These are phyloP conservation scores for Leccinum subtestaceum DNA, from an alignment of 768 basidiomycete genomes.

Conservation along the genomic window DNA sequence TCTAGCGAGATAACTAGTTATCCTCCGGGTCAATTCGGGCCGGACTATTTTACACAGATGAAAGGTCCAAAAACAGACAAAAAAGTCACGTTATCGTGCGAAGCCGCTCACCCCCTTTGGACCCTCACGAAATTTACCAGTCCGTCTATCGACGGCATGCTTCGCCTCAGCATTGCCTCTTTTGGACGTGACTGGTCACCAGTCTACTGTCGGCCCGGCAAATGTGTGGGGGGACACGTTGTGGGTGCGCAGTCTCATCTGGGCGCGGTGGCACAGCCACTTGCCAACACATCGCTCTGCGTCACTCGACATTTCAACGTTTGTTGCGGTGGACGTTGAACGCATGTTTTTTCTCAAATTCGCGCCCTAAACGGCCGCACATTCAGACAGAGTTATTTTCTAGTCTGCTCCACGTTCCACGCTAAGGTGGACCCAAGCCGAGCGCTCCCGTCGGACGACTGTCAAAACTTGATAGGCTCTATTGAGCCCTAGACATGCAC, in stretches of 20 bases:
- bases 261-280: slow-evolving; percentile 14
- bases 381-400: too few species aligned
- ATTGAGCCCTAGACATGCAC: not conserved
- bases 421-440: not conserved
- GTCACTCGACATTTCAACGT: not conserved
- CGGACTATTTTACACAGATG: too few species aligned
- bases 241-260: not conserved
- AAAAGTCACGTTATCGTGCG: too few species aligned
- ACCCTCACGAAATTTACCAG: too few species aligned
- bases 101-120: too few species aligned
- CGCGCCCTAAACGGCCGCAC: not conserved
- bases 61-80: too few species aligned
- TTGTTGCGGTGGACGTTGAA: not conserved
- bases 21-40: too few species aligned
- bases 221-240: not conserved
- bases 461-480: not conserved
- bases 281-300: not conserved
- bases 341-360: slow-evolving; percentile 5
- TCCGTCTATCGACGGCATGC: too few species aligned
- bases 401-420: slow-evolving; percentile 1
- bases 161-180: too few species aligned
- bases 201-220: not conserved
- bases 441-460: not conserved
- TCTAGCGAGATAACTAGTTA: too few species aligned
- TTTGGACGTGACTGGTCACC: too few species aligned